Conservation (phyloP, 179 eudicot species). For the Gypsophila paniculata region DNA sequence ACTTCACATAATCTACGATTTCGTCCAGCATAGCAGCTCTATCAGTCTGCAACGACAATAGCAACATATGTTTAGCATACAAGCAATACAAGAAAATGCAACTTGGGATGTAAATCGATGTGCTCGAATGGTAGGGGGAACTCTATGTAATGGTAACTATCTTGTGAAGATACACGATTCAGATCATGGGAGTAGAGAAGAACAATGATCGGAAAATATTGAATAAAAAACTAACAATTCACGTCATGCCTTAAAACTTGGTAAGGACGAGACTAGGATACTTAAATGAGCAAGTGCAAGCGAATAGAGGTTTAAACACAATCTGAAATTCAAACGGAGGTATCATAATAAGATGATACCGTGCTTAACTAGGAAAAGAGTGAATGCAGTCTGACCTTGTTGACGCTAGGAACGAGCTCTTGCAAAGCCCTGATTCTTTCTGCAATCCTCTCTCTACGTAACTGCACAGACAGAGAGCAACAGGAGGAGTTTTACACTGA, state of each 20-base stretch:
- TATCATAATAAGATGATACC: neutral
- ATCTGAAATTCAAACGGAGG: neutral
- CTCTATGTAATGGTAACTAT: neutral
- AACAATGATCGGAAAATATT: neutral
- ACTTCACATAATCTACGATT: conserved; percentile 93
- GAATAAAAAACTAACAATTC: no score
- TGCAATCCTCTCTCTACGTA: conserved; percentile 83
- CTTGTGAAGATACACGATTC: neutral
- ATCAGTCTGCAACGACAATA: conserved; percentile 59
- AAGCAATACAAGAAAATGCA: neutral
- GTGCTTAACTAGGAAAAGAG: neutral
- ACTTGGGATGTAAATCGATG: neutral
- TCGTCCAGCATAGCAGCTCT: conserved; percentile 98
- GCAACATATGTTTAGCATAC: neutral
- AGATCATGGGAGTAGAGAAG: neutral
- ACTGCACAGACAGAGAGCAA: conserved; percentile 33
- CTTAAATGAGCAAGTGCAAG: neutral
- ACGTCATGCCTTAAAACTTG: no score
- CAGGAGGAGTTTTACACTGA: neutral
- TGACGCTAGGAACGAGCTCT: conserved; percentile 89
- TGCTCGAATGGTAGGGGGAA: neutral
- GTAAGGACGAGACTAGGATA: neutral
- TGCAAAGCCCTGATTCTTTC: conserved; percentile 91
- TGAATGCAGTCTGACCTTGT: conserved; percentile 44
- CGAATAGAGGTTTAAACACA: neutral